These are phyloP conservation scores for Fusarium haematococcum DNA, from an alignment of 2,329 filamentous ascomycete genomes.

Conservation along the genomic window DNA sequence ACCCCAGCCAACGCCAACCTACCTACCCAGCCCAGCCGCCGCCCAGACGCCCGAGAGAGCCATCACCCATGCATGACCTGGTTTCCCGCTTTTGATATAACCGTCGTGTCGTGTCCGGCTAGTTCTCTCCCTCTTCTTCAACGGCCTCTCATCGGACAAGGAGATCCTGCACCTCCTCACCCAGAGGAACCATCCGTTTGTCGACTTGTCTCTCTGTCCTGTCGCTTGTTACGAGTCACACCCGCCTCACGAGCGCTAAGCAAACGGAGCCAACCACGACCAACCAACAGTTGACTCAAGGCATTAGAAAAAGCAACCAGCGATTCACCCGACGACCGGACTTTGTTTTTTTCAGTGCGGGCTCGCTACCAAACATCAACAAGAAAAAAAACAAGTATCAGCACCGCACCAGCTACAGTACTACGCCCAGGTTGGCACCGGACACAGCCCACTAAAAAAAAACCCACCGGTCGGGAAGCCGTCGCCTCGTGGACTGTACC, in stretches of 20 bases:
- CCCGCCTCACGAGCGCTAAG: constrained; percentile 21
- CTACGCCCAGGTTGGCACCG: constrained; percentile 15
- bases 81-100: constrained; percentile 40
- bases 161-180: not conserved
- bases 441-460: constrained; percentile 31
- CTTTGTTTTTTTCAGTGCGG: constrained; percentile 28
- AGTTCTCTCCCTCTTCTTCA: constrained; percentile 13
- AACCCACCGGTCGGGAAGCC: constrained; percentile 9
- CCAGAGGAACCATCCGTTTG: constrained; percentile 9
- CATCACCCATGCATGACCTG: constrained; percentile 32
- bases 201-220: constrained; percentile 5
- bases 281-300: constrained; percentile 15
- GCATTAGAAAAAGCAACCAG: constrained; percentile 23
- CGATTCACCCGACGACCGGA: constrained; percentile 16
- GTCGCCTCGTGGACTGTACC: constrained; percentile 25
- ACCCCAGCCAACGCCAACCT: constrained; percentile 1
- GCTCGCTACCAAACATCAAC: constrained; percentile 23
- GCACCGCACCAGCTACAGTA: not conserved
- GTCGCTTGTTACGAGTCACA: constrained; percentile 37
- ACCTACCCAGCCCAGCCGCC: constrained; percentile 32
- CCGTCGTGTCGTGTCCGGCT: constrained; percentile 33
- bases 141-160: constrained; percentile 10
- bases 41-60: constrained; percentile 19
- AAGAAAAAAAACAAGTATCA: constrained; percentile 36
- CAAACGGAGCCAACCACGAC: constrained; percentile 28